Evolutionary conservation across 257 asterid species (phyloP).

Genomic region (Sherardia arvensis): DNA sequence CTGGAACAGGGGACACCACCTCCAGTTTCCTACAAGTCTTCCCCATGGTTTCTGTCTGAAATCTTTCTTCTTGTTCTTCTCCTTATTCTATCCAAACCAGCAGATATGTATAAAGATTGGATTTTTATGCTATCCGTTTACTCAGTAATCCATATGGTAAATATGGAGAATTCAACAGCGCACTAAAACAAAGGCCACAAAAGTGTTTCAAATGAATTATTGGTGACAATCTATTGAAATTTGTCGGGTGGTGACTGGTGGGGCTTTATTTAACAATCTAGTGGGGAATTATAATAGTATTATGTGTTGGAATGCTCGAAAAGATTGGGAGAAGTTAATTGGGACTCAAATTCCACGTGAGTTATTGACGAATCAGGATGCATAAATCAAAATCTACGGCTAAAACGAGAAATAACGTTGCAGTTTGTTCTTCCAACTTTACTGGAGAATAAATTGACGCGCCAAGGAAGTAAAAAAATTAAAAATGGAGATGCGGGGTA

Average conservation of each 20-base stretch:
- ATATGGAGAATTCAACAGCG: neutral
- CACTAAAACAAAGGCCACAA: neutral
- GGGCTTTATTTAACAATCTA: neutral
- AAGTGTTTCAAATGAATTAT: neutral
- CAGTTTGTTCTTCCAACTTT: neutral
- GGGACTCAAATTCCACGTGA: neutral
- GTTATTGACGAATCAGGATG: neutral
- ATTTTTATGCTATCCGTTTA: neutral
- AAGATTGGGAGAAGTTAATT: neutral
- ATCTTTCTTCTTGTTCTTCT: too few species aligned
- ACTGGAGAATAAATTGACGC: neutral
- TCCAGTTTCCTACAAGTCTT: conserved; percentile 65
- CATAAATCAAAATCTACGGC: neutral
- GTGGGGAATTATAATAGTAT: neutral
- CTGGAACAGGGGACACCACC: conserved; percentile 80
- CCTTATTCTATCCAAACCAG: neutral
- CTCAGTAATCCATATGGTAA: neutral
- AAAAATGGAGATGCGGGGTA: conserved; percentile 90
- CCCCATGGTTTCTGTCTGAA: conserved; percentile 31
- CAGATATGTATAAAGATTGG: conserved; percentile 5
- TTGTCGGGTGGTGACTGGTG: neutral
- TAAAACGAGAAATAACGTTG: neutral
- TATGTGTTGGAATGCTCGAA: neutral
- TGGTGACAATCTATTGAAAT: neutral
- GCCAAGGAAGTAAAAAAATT: neutral